phyloP scores from a whole-genome alignment of 2,329 filamentous ascomycete species.

The Aspergillus melleus region DNA sequence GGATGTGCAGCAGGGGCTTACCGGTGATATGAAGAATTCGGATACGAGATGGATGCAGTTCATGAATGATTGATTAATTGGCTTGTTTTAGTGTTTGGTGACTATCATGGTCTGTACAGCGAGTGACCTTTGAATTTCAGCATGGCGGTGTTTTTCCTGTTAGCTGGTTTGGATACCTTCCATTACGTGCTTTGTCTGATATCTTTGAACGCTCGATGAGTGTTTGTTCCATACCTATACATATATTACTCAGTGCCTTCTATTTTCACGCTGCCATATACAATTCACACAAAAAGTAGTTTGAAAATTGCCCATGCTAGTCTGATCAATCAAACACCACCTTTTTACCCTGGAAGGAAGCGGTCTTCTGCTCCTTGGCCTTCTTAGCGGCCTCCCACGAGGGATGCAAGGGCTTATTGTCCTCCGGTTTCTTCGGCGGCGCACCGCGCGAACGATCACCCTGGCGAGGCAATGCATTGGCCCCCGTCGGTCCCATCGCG shows the following conservation, averaged over 20 bases:
- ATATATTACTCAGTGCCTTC: background rate
- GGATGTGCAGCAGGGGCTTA: slow-evolving; percentile 27
- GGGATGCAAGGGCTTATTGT: slow-evolving; percentile 60
- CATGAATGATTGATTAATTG: slow-evolving; percentile 27
- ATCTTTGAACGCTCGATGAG: background rate
- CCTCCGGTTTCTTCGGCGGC: slow-evolving; percentile 29
- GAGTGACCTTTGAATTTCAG: slow-evolving; percentile 2
- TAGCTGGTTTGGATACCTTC: background rate
- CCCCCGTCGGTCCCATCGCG: background rate
- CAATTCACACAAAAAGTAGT: background rate
- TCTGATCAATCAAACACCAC: slow-evolving; percentile 58
- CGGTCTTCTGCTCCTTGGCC: slow-evolving; percentile 54
- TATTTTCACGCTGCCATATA: slow-evolving; percentile 10
- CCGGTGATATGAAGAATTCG: slow-evolving; percentile 27
- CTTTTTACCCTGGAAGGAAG: slow-evolving; percentile 61
- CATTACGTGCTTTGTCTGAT: background rate
- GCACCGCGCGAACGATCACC: slow-evolving; percentile 20
- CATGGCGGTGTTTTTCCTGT: slow-evolving; percentile 3
- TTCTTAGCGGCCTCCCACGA: slow-evolving; percentile 65
- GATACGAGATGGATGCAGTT: slow-evolving; percentile 39
- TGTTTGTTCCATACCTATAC: slow-evolving; percentile 17
- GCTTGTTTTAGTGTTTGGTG: background rate
- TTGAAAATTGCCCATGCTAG: background rate
- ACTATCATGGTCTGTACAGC: slow-evolving; percentile 1
- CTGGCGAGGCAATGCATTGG: slow-evolving; percentile 3